Percentiles rank a stretch among this genome's conserved stretches.
These are phyloP conservation scores for Sclerotinia sclerotiorum DNA, from an alignment of 2,329 filamentous ascomycete species.

Conservation along the genomic window DNA sequence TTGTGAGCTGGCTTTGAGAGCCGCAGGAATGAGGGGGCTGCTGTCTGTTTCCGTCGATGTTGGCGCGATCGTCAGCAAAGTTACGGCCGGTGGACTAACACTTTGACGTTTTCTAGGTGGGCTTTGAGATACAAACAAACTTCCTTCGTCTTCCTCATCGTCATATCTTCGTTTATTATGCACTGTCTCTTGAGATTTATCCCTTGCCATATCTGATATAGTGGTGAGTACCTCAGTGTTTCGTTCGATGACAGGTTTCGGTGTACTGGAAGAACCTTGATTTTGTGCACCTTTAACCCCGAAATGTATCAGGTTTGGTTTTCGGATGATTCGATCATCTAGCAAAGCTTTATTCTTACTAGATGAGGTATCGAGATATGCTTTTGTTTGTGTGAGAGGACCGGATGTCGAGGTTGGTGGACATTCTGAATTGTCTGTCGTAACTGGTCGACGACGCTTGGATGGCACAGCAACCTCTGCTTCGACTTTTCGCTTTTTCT, in stretches of 20 bases:
- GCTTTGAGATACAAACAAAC: constrained; percentile 7
- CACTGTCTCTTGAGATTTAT: neutral
- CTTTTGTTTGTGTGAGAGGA: neutral
- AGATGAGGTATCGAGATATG: neutral
- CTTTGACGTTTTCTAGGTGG: constrained; percentile 28
- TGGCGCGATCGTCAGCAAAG: neutral
- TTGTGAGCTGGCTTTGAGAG: constrained; percentile 30
- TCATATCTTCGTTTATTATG: constrained; percentile 9
- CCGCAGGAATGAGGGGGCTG: neutral
- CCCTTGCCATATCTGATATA: constrained; percentile 4
- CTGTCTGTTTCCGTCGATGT: neutral
- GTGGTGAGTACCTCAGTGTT: neutral
- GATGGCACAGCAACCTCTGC: neutral
- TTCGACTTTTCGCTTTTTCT: constrained; percentile 21
- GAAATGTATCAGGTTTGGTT: constrained; percentile 32
- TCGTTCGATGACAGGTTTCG: neutral
- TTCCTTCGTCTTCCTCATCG: neutral
- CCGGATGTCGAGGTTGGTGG: neutral
- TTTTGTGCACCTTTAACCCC: constrained; percentile 30
- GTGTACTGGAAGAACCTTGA: constrained; percentile 29
- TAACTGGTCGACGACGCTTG: constrained; percentile 9
- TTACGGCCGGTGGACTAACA: constrained; percentile 17
- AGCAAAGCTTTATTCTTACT: constrained; percentile 2
- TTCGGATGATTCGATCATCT: constrained; percentile 28
- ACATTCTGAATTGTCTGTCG: neutral